A percentile compares a stretch with the other conserved stretches of the same genome.
Conservation (phyloP, 108 stramenopile species). For the Cyclotella sp. region DNA sequence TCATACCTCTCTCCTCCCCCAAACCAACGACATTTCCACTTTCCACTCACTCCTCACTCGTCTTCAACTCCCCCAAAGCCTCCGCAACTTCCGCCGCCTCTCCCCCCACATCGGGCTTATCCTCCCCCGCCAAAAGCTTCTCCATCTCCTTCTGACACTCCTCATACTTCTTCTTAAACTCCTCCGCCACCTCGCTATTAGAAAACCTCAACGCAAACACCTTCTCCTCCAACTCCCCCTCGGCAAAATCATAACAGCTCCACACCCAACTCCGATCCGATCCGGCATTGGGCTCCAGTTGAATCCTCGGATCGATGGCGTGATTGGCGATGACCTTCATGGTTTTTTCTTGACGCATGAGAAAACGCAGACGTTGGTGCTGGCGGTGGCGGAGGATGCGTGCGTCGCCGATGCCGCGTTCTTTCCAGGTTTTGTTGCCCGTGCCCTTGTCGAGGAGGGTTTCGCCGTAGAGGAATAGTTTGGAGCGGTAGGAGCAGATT, state of each 20-base stretch:
- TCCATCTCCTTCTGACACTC: slow-evolving; percentile 91
- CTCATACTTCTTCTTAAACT: slow-evolving; percentile 92
- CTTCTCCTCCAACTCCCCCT: slow-evolving; percentile 91
- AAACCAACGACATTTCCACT: too few species aligned
- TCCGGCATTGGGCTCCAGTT: slow-evolving; percentile 94
- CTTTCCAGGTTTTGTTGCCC: slow-evolving; percentile 97
- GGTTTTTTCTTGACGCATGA: slow-evolving; percentile 99
- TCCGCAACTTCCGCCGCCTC: slow-evolving; percentile 87
- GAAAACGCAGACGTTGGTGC: slow-evolving; percentile 84
- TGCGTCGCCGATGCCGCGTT: slow-evolving; percentile 97
- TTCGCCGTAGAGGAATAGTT: slow-evolving; percentile 97
- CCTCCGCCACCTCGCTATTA: slow-evolving; percentile 89
- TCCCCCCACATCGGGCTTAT: slow-evolving; percentile 75
- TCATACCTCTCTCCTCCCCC: too few species aligned
- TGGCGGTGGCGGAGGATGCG: slow-evolving; percentile 96
- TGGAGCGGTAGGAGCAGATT: slow-evolving; percentile 81
- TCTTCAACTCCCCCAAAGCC: slow-evolving; percentile 80
- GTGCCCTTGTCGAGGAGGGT: slow-evolving; percentile 97
- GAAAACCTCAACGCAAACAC: slow-evolving; percentile 97
- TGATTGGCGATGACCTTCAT: slow-evolving; percentile 99
- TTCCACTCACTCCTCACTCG: slow-evolving; percentile 58
- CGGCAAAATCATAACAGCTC: slow-evolving; percentile 97
- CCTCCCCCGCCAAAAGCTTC: slow-evolving; percentile 83
- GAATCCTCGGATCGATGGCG: slow-evolving; percentile 95
- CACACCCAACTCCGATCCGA: slow-evolving; percentile 98